A percentile compares a stretch with the other conserved stretches of the same genome.
Conservation (phyloP, 768 basidiomycete species). For the Lepiota venenata region DNA sequence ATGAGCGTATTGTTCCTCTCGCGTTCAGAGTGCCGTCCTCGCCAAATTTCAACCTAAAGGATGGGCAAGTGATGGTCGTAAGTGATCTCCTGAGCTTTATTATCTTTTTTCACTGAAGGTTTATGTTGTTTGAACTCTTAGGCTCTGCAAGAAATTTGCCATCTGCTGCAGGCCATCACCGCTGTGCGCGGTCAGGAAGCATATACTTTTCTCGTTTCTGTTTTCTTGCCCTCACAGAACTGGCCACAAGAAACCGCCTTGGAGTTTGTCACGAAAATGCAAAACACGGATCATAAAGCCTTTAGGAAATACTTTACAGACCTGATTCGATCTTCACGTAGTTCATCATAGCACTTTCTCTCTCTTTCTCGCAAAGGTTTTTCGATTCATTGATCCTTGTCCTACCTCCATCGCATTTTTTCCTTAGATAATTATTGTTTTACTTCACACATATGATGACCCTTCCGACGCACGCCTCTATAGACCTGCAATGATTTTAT, state of each 20-base stretch:
- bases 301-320: conserved; percentile 90
- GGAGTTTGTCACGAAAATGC: conserved; percentile 75
- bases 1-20: conserved; percentile 78
- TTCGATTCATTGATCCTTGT: conserved; percentile 4
- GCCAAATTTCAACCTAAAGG: conserved; percentile 82
- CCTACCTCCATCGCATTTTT: conserved; percentile 6
- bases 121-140: no score
- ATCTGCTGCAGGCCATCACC: conserved; percentile 74
- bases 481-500: not conserved
- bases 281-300: conserved; percentile 66
- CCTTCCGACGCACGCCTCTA: not conserved
- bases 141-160: conserved; percentile 89
- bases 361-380: conserved; percentile 15
- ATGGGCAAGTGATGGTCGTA: conserved; percentile 83
- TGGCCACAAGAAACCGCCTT: conserved; percentile 78
- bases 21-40: conserved; percentile 80
- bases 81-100: conserved; percentile 31
- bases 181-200: conserved; percentile 81
- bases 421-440: conserved; percentile 5
- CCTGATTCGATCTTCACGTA: conserved; percentile 71
- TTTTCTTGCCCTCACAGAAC: conserved; percentile 85
- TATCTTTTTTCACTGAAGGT: no score
- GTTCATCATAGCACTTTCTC: conserved; percentile 44
- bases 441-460: not conserved
- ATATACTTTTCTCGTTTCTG: conserved; percentile 70